phyloP scores from a whole-genome alignment of 2,329 filamentous ascomycete genomes.

The Fusarium sp. region DNA sequence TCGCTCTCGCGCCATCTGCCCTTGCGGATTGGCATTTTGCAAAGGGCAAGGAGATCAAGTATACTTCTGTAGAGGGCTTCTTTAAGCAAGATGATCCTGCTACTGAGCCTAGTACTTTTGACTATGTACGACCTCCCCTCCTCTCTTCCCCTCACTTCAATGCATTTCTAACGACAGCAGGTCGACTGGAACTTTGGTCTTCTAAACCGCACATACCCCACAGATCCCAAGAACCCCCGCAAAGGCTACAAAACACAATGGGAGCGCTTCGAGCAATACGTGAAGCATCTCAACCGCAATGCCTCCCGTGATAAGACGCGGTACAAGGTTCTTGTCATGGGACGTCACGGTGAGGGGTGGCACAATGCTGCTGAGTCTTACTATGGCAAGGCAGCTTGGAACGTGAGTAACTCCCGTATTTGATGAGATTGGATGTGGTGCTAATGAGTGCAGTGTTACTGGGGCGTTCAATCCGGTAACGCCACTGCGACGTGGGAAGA shows the following conservation, averaged over 20 bases:
- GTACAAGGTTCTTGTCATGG: conserved; percentile 76
- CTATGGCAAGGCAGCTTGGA: conserved; percentile 77
- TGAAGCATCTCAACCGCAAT: conserved; percentile 64
- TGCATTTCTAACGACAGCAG: conserved; percentile 50
- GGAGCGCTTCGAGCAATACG: conserved; percentile 71
- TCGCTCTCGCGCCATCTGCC: conserved; percentile 47
- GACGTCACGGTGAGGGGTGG: conserved; percentile 76
- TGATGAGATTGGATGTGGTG: neutral
- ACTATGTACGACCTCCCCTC: conserved; percentile 64
- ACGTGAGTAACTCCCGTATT: conserved; percentile 58
- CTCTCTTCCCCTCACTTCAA: neutral
- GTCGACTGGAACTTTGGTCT: conserved; percentile 73
- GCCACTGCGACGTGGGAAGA: conserved; percentile 72
- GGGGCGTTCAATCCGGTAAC: conserved; percentile 73
- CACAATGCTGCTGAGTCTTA: conserved; percentile 72
- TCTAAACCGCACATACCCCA: conserved; percentile 70
- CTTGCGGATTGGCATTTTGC: conserved; percentile 50
- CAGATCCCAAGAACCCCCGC: conserved; percentile 57
- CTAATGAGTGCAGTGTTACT: conserved; percentile 65
- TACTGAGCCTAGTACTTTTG: conserved; percentile 68
- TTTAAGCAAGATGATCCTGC: conserved; percentile 72
- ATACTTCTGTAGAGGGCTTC: conserved; percentile 69
- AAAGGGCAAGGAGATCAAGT: conserved; percentile 62
- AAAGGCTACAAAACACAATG: conserved; percentile 66
- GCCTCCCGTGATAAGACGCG: conserved; percentile 57